Conservation (phyloP, 176 grass and related monocot genomes). For the Oryza officinalis region DNA sequence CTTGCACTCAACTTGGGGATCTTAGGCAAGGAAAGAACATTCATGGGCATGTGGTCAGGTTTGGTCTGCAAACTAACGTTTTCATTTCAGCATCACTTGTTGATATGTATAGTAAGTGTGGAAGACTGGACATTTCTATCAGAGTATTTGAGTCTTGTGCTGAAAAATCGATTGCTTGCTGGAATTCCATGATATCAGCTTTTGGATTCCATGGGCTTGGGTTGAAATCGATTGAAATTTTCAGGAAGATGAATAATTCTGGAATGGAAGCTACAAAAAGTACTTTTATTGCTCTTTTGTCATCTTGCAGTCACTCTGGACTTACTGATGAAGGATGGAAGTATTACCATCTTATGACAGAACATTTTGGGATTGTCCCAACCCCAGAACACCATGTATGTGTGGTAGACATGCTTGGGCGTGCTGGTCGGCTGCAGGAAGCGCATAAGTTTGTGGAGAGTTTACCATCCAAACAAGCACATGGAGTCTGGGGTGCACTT, state of each 20-base stretch:
- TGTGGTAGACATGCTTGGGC: slow-evolving; percentile 75
- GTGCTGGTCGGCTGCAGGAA: slow-evolving; percentile 57
- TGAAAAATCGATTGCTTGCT: slow-evolving; percentile 72
- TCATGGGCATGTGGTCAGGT: slow-evolving; percentile 62
- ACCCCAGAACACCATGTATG: slow-evolving; percentile 74
- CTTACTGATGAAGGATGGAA: slow-evolving; percentile 74
- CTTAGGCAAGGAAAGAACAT: slow-evolving; percentile 65
- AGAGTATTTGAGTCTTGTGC: slow-evolving; percentile 57
- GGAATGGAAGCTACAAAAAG: slow-evolving; percentile 62
- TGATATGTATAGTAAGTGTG: slow-evolving; percentile 94
- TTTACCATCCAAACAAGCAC: slow-evolving; percentile 43
- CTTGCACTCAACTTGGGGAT: slow-evolving; percentile 64
- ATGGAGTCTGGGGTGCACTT: slow-evolving; percentile 77
- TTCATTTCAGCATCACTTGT: slow-evolving; percentile 75
- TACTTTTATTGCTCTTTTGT: slow-evolving; percentile 83
- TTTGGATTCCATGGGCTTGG: slow-evolving; percentile 76
- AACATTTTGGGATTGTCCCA: slow-evolving; percentile 62
- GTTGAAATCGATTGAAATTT: slow-evolving; percentile 66
- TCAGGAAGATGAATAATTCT: slow-evolving; percentile 62
- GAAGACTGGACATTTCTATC: slow-evolving; percentile 52
- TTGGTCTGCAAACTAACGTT: slow-evolving; percentile 55
- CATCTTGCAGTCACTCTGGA: slow-evolving; percentile 77
- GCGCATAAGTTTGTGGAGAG: slow-evolving; percentile 60
- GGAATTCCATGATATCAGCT: slow-evolving; percentile 94
- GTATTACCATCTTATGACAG: slow-evolving; percentile 69